Conservation (phyloP, 805 yeast species). For the Wilhelminamyces savonicus region DNA sequence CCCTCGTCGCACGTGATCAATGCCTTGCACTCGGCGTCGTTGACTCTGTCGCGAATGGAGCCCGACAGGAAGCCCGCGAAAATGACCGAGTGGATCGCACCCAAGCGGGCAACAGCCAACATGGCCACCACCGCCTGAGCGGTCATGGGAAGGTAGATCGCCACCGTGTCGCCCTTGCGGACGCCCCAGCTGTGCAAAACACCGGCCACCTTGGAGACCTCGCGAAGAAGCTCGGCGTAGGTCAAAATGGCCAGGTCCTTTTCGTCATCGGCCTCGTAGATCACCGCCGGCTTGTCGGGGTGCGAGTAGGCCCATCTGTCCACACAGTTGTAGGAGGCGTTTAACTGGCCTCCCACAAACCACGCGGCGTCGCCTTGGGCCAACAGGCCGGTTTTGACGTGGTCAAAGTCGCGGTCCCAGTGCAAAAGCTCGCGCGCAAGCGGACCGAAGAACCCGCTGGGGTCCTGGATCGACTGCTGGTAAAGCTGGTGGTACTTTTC, state of each 20-base stretch:
- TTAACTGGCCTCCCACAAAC: slow-evolving; percentile 75
- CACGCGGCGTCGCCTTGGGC: slow-evolving; percentile 50
- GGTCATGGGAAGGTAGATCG: slow-evolving; percentile 82
- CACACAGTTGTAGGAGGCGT: slow-evolving; percentile 76
- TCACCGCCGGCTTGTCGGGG: slow-evolving; percentile 69
- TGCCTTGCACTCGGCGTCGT: slow-evolving; percentile 64
- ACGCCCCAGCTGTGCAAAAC: slow-evolving; percentile 62
- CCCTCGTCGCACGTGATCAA: slow-evolving; percentile 80
- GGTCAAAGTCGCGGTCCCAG: slow-evolving; percentile 50
- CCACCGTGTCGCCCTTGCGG: slow-evolving; percentile 78
- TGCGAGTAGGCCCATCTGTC: slow-evolving; percentile 71
- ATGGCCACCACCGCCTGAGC: slow-evolving; percentile 72
- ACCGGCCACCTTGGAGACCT: slow-evolving; percentile 68
- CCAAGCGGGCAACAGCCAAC: slow-evolving; percentile 73
- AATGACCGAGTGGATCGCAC: slow-evolving; percentile 80
- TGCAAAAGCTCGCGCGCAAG: slow-evolving; percentile 43
- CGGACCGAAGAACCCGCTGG: slow-evolving; percentile 48
- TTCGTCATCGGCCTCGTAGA: slow-evolving; percentile 80
- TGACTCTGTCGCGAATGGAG: slow-evolving; percentile 64
- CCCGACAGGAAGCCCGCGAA: slow-evolving; percentile 81
- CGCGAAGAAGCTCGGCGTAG: slow-evolving; percentile 63
- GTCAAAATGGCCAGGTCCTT: slow-evolving; percentile 56
- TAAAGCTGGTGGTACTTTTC: slow-evolving; percentile 60
- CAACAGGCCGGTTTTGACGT: slow-evolving; percentile 41
- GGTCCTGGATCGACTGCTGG: slow-evolving; percentile 51